Evolutionary conservation across 495 filamentous ascomycete species (phyloP).

Genomic region (Diplogelasinospora grovesii): DNA sequence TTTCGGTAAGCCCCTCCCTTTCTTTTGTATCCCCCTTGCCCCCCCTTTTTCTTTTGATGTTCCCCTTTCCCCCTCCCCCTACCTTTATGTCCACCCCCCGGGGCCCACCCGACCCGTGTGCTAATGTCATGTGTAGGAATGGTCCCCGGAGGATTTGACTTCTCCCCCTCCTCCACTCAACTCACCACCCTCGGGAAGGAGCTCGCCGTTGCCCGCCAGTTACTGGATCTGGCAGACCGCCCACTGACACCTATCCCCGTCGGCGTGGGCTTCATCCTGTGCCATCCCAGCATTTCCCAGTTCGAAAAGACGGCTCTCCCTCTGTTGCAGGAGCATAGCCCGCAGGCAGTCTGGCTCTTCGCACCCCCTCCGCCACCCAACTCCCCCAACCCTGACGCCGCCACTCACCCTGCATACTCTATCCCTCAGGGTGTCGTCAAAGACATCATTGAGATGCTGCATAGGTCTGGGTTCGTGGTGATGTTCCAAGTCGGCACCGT

Average conservation of each 20-base stretch:
- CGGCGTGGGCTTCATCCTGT: constrained; percentile 35
- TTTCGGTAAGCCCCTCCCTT: constrained; percentile 40
- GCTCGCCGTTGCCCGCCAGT: constrained; percentile 29
- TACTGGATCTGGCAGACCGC: constrained; percentile 16
- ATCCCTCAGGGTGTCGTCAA: constrained; percentile 17
- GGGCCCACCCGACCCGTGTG: not conserved
- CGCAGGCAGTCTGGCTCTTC: constrained; percentile 72
- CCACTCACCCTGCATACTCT: too few species aligned
- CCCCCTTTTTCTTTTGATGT: not conserved
- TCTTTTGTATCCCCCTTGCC: not conserved
- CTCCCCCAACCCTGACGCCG: too few species aligned
- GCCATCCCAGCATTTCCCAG: constrained; percentile 18
- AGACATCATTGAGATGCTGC: constrained; percentile 19
- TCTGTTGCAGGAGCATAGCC: constrained; percentile 40
- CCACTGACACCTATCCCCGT: constrained; percentile 31
- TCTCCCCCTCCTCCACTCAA: constrained; percentile 21
- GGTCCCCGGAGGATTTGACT: constrained; percentile 30
- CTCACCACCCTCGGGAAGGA: constrained; percentile 23
- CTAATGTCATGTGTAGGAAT: constrained; percentile 23
- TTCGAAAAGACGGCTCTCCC: constrained; percentile 30
- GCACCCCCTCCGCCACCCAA: constrained; percentile 48
- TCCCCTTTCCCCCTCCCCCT: not conserved
- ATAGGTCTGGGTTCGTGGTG: constrained; percentile 25
- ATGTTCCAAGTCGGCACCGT: constrained; percentile 60
- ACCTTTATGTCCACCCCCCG: too few species aligned